phyloP scores from a whole-genome alignment of 2,329 filamentous ascomycete genomes.

The Ustilaginoidea virens region DNA sequence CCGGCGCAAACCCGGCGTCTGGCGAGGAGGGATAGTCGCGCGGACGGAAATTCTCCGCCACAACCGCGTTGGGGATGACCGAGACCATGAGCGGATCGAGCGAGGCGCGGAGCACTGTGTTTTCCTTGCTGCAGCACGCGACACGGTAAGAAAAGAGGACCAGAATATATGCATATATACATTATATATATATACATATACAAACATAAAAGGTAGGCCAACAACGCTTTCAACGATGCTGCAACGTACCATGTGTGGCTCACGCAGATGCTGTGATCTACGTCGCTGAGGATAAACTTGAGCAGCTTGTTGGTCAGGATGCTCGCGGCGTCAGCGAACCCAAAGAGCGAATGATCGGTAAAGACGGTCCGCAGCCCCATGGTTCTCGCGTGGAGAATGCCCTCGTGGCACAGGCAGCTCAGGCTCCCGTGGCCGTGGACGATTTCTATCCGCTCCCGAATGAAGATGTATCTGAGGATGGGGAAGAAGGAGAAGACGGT shows the following conservation, averaged over 20 bases:
- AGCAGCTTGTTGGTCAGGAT: slow-evolving; percentile 95
- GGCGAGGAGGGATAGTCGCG: slow-evolving; percentile 23
- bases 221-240: not conserved
- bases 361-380: slow-evolving; percentile 96
- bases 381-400: slow-evolving; percentile 82
- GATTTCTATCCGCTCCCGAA: slow-evolving; percentile 89
- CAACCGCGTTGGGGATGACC: slow-evolving; percentile 93
- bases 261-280: slow-evolving; percentile 96
- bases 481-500: slow-evolving; percentile 99
- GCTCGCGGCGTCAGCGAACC: slow-evolving; percentile 89
- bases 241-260: slow-evolving; percentile 77
- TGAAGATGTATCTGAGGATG: slow-evolving; percentile 89
- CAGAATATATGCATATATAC: no score
- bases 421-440: slow-evolving; percentile 94
- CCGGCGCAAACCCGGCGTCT: slow-evolving; percentile 21
- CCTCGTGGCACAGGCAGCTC: slow-evolving; percentile 87
- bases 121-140: slow-evolving; percentile 97
- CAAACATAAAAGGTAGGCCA: not conserved
- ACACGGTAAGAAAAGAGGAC: no score
- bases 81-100: slow-evolving; percentile 95
- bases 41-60: slow-evolving; percentile 88
- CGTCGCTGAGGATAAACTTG: slow-evolving; percentile 90
- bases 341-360: slow-evolving; percentile 93
- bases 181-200: no score
- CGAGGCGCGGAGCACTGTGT: slow-evolving; percentile 86